phyloP scores from a whole-genome alignment of 2,329 filamentous ascomycete genomes.

The Microsporum canis region DNA sequence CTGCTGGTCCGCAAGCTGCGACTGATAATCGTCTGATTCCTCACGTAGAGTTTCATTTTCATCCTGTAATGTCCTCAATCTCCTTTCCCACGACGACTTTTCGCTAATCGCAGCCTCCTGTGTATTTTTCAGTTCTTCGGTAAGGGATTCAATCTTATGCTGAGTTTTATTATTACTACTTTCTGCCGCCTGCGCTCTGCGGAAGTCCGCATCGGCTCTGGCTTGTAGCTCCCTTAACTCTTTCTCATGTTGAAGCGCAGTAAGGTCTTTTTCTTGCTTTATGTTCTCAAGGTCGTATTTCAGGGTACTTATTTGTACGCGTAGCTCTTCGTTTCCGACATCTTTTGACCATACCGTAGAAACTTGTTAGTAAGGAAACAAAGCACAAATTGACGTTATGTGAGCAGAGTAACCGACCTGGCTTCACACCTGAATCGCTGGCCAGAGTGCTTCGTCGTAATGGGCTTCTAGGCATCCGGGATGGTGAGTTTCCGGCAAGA shows the following conservation, averaged over 20 bases:
- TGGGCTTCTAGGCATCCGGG: constrained; percentile 22
- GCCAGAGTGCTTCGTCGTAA: constrained; percentile 29
- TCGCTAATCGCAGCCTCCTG: constrained; percentile 47
- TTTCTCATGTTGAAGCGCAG: constrained; percentile 65
- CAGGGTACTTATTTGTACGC: constrained; percentile 77
- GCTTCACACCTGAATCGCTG: constrained; percentile 24
- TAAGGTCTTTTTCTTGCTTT: constrained; percentile 77
- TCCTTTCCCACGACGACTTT: constrained; percentile 44
- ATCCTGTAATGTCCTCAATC: constrained; percentile 49
- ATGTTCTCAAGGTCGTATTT: constrained; percentile 78
- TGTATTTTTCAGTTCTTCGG: constrained; percentile 44
- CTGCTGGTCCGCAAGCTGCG: constrained; percentile 57
- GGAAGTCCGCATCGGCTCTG: constrained; percentile 76
- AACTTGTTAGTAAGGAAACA: neutral
- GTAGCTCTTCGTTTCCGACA: constrained; percentile 60
- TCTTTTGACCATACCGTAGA: constrained; percentile 19
- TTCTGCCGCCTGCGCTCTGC: constrained; percentile 50
- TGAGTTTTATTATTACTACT: constrained; percentile 39
- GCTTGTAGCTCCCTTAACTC: constrained; percentile 70
- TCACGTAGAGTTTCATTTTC: constrained; percentile 65
- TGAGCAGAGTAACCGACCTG: constrained; percentile 22
- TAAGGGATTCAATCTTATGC: constrained; percentile 44
- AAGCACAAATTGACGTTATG: neutral
- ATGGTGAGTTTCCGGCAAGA: constrained; percentile 41
- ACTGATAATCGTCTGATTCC: constrained; percentile 70